Evolutionary conservation across 768 basidiomycete genomes (phyloP), one percentile per base, ranked within the genome.

Genomic region (Strobilomyces echinocephalus): DNA sequence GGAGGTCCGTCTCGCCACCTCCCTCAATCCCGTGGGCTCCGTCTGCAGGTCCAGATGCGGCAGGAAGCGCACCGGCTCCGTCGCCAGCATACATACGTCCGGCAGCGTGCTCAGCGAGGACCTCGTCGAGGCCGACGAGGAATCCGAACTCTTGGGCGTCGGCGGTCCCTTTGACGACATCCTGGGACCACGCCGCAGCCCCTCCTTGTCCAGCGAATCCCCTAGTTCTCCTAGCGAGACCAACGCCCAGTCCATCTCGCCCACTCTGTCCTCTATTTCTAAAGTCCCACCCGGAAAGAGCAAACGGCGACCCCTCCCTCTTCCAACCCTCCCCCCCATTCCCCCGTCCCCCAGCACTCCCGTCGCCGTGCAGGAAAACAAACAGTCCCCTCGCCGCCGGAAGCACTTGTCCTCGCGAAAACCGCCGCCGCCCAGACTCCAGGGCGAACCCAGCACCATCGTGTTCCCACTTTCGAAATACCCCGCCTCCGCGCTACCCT

Each of bases 111-210:
- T 89, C 40, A 91, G 88, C 63, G 89, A 91, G 66, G 78, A 91
- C 49, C 79, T 91, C 9, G 81, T 91, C 10, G 90, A 91, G 63
- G 87, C 87, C 57, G 88, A 90, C 20, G 89, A 91, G 65, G 88
- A 91, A 64, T 71, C 80, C 45, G 85, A 83, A 53, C 72, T 90
- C 1, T 75, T 90, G 39, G 85, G 85, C 42, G 67, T 86, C 16
- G 83, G 86, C 49, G 82, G 84, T 50, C 79, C 82, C 34, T 89
- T 88, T 51, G 76, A 78, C 39, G 70, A 66, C 31, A 53, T 61
- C 16, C 71, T 71, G 33, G 67, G 70, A 50, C 63, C 63, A 21
- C 68, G 68, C 38, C 65, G 72, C 44, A 70, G 71, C 43, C 70
- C 69, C 11, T 69, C 66, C 41, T 54, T 69, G 60, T 69, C 70